A percentile compares a stretch with the other conserved stretches of the same genome.
phyloP scores from a whole-genome alignment of 2,329 filamentous ascomycete genomes.

The Xylaria sp. region DNA sequence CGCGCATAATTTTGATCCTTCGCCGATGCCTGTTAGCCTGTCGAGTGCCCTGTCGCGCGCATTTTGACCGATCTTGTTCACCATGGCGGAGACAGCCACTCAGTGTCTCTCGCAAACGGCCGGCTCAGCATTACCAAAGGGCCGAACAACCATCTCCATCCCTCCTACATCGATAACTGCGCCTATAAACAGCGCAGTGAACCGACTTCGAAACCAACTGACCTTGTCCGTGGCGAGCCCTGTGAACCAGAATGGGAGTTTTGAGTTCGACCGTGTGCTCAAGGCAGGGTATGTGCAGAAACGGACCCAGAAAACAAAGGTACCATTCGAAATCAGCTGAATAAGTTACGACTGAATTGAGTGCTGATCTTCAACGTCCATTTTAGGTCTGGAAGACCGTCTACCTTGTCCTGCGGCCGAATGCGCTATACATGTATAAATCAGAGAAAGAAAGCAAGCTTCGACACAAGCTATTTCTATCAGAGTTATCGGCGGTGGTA shows the following conservation, averaged over 20 bases:
- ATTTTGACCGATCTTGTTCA: slow-evolving; percentile 11
- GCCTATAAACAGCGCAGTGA: slow-evolving; percentile 43
- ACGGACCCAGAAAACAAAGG: slow-evolving; percentile 93
- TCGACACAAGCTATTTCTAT: slow-evolving; percentile 85
- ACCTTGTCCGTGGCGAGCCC: slow-evolving; percentile 78
- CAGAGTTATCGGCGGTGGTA: slow-evolving; percentile 90
- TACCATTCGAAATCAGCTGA: slow-evolving; percentile 52
- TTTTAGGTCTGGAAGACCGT: slow-evolving; percentile 88
- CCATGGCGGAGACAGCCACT: slow-evolving; percentile 47
- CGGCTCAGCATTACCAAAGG: slow-evolving; percentile 39
- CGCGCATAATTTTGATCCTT: slow-evolving; percentile 9
- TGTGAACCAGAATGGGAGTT: slow-evolving; percentile 94
- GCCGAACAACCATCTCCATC: slow-evolving; percentile 46
- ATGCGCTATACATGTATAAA: slow-evolving; percentile 92
- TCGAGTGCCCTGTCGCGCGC: neutral
- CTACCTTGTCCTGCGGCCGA: slow-evolving; percentile 89
- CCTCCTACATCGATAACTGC: slow-evolving; percentile 43
- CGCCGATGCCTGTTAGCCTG: neutral
- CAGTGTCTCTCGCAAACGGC: slow-evolving; percentile 40
- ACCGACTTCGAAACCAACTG: slow-evolving; percentile 57
- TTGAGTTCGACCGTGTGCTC: slow-evolving; percentile 93
- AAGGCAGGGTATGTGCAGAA: slow-evolving; percentile 89
- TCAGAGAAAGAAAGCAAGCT: slow-evolving; percentile 90
- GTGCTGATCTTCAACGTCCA: slow-evolving; percentile 39
- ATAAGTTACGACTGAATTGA: neutral